Base-by-base conservation (phyloP, 352 stramenopile genomes). In the Thraustochytrium striatum region DNA sequence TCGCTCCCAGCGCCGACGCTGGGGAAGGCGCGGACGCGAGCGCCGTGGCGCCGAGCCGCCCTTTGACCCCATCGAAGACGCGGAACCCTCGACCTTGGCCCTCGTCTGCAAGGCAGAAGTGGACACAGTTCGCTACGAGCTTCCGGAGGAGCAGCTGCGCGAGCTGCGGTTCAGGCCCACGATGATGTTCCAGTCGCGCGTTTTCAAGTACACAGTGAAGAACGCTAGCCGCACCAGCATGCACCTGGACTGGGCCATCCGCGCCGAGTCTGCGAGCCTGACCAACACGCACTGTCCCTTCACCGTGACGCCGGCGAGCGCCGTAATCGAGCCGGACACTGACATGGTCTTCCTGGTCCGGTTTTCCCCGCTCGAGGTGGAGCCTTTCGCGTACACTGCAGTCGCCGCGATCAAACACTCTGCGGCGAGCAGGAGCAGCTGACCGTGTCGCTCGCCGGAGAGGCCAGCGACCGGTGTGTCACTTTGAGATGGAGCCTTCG, bases 311-410 rank as follows among this genome's bases (percentile, higher is more conserved):
- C 93, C 93, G 0, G 79, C 68, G 0, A 78, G 50, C 47, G 91
- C 89, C 0, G 72, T 81, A 5, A 90, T 97, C 50, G 33, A 61
- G 2, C 81, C 88, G 0, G 86, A 90, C 30, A 86, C 83, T 19
- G 81, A 82, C 1, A 85, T 95, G 78, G 72, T 85, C 7, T 97
- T 97, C 72, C 82, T 86, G 0, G 82, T 97, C 19, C 88, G 89
- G 30, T 97, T 97, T 80, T 84, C 91, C 0, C 93, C 93, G 3
- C 87, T 95, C 65, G 93, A 97, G 69, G 92, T 95, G 28, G 87
- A 95, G 57, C 89, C 95, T 16, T 94, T 90, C 69, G 79, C 85
- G 21, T 96, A 93, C 80, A 61, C 82, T 86, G 83, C 82, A 61
- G 13, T 79, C 72, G 53, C 72, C 83, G 8, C 55, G 53, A 52